phyloP scores from a whole-genome alignment of 2,329 filamentous ascomycete genomes.

The Trichothecium roseum region DNA sequence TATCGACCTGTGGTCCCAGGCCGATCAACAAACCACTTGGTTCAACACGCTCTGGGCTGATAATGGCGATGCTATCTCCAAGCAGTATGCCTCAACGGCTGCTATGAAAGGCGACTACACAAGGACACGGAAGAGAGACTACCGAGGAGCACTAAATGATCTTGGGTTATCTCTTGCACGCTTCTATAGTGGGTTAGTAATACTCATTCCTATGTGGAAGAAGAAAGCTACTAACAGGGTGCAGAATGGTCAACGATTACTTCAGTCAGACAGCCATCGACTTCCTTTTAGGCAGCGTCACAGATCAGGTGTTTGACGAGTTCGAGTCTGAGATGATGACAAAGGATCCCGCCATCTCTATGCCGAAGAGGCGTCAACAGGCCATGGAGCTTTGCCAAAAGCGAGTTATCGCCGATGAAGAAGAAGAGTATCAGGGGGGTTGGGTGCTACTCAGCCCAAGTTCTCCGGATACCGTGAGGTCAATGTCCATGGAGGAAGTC shows the following conservation, averaged over 20 bases:
- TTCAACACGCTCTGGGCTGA: conserved; percentile 97
- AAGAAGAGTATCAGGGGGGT: conserved; percentile 76
- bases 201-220: neutral
- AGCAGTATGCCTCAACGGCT: conserved; percentile 90
- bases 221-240: conserved; percentile 6
- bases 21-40: conserved; percentile 75
- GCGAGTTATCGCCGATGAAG: conserved; percentile 73
- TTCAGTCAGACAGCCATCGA: conserved; percentile 94
- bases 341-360: conserved; percentile 80
- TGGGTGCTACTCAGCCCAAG: conserved; percentile 81
- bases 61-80: conserved; percentile 91
- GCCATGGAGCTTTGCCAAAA: conserved; percentile 84
- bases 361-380: conserved; percentile 72
- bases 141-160: conserved; percentile 83
- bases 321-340: conserved; percentile 92
- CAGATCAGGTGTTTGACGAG: conserved; percentile 77
- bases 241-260: conserved; percentile 94
- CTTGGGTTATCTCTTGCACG: conserved; percentile 78
- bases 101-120: conserved; percentile 97
- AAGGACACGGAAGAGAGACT: conserved; percentile 79
- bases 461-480: conserved; percentile 55
- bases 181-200: conserved; percentile 52
- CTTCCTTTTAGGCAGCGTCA: conserved; percentile 83
- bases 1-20: conserved; percentile 63
- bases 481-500: conserved; percentile 75